phyloP scores from a whole-genome alignment of 1,284 basidiomycete species.

The Fomitopsis pinicola region DNA sequence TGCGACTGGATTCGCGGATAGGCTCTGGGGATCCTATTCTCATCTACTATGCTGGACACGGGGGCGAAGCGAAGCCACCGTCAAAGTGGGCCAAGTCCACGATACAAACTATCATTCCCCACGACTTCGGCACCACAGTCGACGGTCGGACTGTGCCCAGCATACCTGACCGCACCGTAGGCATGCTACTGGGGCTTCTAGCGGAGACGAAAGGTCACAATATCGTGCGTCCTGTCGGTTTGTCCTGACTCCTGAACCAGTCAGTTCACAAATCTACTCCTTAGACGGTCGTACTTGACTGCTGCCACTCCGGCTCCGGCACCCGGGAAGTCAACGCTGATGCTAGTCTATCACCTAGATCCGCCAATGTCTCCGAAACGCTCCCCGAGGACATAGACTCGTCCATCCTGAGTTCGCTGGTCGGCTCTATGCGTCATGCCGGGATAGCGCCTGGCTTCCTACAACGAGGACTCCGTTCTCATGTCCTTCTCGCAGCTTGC shows the following conservation, averaged over 20 bases:
- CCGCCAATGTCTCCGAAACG: background rate
- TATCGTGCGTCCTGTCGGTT: background rate
- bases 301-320: slow-evolving; percentile 1
- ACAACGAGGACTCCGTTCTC: background rate
- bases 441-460: background rate
- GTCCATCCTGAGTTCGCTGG: background rate
- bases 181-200: background rate
- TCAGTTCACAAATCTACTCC: background rate
- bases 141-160: background rate
- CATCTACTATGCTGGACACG: slow-evolving; percentile 1
- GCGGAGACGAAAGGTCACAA: slow-evolving; percentile 1
- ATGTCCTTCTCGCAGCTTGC: slow-evolving; percentile 3
- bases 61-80: background rate
- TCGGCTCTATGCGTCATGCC: background rate
- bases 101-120: background rate
- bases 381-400: background rate
- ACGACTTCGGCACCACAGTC: background rate
- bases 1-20: background rate
- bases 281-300: slow-evolving; percentile 1
- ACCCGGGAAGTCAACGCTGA: background rate
- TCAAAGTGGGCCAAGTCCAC: background rate
- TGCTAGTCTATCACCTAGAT: background rate
- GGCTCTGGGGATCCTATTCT: background rate
- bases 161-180: background rate
- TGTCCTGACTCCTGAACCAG: background rate